Conservation (phyloP, 805 yeast genomes). For the Saccharomycopsis babjevae region DNA sequence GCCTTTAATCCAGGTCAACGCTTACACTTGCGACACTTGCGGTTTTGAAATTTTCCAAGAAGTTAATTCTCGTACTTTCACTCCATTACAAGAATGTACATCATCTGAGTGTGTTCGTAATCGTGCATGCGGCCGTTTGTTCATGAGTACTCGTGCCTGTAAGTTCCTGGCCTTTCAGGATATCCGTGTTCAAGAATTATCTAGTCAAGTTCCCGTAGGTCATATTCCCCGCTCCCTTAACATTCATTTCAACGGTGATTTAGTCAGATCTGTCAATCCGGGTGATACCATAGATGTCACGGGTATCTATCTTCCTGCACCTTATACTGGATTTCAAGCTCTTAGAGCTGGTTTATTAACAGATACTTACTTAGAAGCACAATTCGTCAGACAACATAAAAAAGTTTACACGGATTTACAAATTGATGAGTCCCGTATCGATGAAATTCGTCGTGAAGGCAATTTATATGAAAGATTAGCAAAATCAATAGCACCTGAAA, state of each 20-base stretch:
- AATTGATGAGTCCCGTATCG: constrained; percentile 47
- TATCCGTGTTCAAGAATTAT: constrained; percentile 85
- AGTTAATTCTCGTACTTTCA: constrained; percentile 71
- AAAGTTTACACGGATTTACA: constrained; percentile 66
- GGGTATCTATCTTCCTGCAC: constrained; percentile 88
- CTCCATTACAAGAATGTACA: constrained; percentile 82
- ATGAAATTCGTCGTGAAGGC: constrained; percentile 46
- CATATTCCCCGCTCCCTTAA: constrained; percentile 87
- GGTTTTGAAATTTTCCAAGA: constrained; percentile 96
- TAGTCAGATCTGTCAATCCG: constrained; percentile 80
- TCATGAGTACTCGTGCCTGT: constrained; percentile 90
- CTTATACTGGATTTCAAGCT: constrained; percentile 93
- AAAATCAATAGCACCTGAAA: constrained; percentile 92
- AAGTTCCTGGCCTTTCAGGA: constrained; percentile 94
- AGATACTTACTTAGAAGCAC: constrained; percentile 88
- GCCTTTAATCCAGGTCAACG: constrained; percentile 83
- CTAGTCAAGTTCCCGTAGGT: constrained; percentile 96
- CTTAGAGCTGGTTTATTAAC: constrained; percentile 86
- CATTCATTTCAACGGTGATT: constrained; percentile 83
- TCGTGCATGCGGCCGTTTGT: constrained; percentile 77
- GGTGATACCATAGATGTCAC: constrained; percentile 92
- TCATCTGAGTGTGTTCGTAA: constrained; percentile 71
- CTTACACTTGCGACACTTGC: constrained; percentile 95
- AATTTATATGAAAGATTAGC: constrained; percentile 74
- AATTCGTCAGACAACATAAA: constrained; percentile 77